Conservation (phyloP, 163 green algal genomes). For the Scenedesmus sp. region DNA sequence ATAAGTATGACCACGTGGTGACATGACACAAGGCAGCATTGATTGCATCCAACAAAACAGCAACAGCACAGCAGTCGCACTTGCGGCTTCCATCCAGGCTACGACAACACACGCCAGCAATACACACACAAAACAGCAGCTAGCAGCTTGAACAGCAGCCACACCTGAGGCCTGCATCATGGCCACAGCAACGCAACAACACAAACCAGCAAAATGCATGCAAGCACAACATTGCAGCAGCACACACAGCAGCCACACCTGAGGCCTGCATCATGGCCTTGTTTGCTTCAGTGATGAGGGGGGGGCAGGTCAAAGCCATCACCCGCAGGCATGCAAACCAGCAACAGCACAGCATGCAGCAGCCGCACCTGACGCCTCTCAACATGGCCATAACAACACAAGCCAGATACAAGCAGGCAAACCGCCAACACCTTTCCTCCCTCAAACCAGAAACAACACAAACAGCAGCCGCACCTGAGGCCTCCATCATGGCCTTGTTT, state of each 20-base stretch:
- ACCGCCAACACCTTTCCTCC: background rate
- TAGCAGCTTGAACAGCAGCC: background rate
- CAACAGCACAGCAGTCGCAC: background rate
- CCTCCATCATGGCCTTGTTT: slow-evolving; percentile 41
- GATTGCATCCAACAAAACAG: too few species aligned
- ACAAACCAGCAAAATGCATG: too few species aligned
- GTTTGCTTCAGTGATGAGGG: slow-evolving; percentile 20
- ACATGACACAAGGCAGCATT: too few species aligned
- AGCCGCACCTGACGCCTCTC: background rate
- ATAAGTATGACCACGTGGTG: too few species aligned
- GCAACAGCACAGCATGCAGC: background rate
- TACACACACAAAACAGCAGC: too few species aligned
- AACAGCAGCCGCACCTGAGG: slow-evolving; percentile 26
- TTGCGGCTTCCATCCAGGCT: background rate
- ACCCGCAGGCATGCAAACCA: background rate
- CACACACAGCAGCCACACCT: background rate
- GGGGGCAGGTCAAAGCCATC: slow-evolving; percentile 15
- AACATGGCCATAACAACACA: background rate
- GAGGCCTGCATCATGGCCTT: slow-evolving; percentile 5
- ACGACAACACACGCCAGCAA: background rate
- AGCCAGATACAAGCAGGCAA: background rate
- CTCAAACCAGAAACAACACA: background rate
- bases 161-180: slow-evolving; percentile 27
- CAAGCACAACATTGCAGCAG: too few species aligned
- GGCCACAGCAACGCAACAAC: background rate